These are phyloP conservation scores for Penicillium waksmanii DNA, from an alignment of 495 filamentous ascomycete species.

Conservation along the genomic window DNA sequence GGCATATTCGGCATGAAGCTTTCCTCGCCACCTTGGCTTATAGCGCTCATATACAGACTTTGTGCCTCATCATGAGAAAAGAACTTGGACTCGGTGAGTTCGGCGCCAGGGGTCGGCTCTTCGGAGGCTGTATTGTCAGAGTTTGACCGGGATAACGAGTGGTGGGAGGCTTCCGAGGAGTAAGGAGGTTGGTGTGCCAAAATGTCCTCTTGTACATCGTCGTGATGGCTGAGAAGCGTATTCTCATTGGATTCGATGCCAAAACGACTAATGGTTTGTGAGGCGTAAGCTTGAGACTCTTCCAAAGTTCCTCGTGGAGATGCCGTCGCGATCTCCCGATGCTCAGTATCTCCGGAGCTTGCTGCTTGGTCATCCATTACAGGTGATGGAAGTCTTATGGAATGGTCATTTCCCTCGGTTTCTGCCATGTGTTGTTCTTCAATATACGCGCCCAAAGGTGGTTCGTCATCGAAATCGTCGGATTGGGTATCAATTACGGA, in stretches of 20 bases:
- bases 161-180: slow-evolving; percentile 14
- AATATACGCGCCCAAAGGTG: slow-evolving; percentile 16
- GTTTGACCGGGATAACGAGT: slow-evolving; percentile 28
- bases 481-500: slow-evolving; percentile 52
- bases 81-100: slow-evolving; percentile 72
- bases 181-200: slow-evolving; percentile 6
- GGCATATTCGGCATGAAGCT: slow-evolving; percentile 57
- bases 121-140: slow-evolving; percentile 28
- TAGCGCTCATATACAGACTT: slow-evolving; percentile 92
- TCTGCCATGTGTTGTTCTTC: slow-evolving; percentile 6
- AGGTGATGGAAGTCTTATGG: slow-evolving; percentile 3
- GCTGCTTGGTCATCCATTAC: neutral
- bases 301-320: neutral
- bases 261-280: slow-evolving; percentile 11
- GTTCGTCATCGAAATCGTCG: slow-evolving; percentile 43
- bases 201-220: slow-evolving; percentile 5
- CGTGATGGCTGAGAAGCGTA: neutral
- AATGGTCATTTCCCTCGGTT: neutral
- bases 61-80: slow-evolving; percentile 92
- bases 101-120: slow-evolving; percentile 39
- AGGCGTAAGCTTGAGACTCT: neutral
- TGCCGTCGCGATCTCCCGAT: neutral
- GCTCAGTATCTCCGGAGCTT: neutral
- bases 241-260: slow-evolving; percentile 3
- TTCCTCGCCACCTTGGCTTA: slow-evolving; percentile 48